A percentile compares a stretch with the other conserved stretches of the same genome.
These are phyloP conservation scores for Metschnikowia anglica DNA, from an alignment of 805 yeast species.

Conservation along the genomic window DNA sequence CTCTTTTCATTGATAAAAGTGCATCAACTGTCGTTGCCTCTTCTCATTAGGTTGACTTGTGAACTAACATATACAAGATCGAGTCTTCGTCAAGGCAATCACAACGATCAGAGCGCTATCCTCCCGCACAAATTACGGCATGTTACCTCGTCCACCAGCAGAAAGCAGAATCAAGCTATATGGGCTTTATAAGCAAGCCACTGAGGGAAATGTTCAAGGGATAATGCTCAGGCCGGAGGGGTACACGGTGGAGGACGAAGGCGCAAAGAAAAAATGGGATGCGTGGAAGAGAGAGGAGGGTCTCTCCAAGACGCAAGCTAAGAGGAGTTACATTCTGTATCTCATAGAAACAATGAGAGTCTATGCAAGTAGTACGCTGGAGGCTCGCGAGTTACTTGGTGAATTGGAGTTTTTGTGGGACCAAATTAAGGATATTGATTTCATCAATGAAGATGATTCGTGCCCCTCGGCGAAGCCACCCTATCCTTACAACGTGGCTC, in stretches of 20 bases:
- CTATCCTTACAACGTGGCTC: slow-evolving; percentile 14
- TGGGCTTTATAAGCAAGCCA: slow-evolving; percentile 86
- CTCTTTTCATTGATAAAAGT: neutral
- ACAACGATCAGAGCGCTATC: slow-evolving; percentile 74
- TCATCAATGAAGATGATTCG: slow-evolving; percentile 30
- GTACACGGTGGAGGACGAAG: slow-evolving; percentile 57
- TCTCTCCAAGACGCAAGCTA: slow-evolving; percentile 65
- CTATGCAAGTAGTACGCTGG: slow-evolving; percentile 66
- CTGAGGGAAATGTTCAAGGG: slow-evolving; percentile 78
- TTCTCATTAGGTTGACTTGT: neutral
- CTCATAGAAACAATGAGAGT: slow-evolving; percentile 70
- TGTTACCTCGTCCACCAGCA: slow-evolving; percentile 75
- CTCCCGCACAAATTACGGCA: slow-evolving; percentile 57
- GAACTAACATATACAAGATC: slow-evolving; percentile 44
- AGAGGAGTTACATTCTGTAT: slow-evolving; percentile 63
- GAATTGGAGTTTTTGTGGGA: slow-evolving; percentile 77
- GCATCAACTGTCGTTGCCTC: no score
- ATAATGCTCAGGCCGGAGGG: slow-evolving; percentile 68
- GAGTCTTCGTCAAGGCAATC: slow-evolving; percentile 80
- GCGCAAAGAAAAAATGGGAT: slow-evolving; percentile 74
- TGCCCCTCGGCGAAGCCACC: neutral
- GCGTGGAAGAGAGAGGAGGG: slow-evolving; percentile 83
- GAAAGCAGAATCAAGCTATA: slow-evolving; percentile 66
- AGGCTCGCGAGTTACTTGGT: slow-evolving; percentile 59
- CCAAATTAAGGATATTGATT: slow-evolving; percentile 55